These are phyloP conservation scores for Lachancea mirantina DNA, from an alignment of 805 yeast genomes.

Conservation along the genomic window DNA sequence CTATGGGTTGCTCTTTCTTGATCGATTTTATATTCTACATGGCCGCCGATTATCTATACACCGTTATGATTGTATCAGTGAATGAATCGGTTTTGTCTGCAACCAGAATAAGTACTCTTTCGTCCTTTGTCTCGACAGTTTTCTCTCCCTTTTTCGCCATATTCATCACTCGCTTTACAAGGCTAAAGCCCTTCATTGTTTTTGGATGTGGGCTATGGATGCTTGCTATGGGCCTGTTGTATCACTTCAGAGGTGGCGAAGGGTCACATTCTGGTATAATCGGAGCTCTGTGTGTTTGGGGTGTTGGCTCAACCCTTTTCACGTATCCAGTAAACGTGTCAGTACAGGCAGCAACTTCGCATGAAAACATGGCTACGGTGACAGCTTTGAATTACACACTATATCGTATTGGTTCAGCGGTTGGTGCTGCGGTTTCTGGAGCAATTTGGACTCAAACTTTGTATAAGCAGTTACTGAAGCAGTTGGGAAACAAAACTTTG, in stretches of 20 bases:
- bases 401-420: slow-evolving; percentile 58
- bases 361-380: slow-evolving; percentile 62
- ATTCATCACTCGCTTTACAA: slow-evolving; percentile 40
- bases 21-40: slow-evolving; percentile 57
- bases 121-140: slow-evolving; percentile 58
- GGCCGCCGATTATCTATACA: slow-evolving; percentile 63
- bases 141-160: slow-evolving; percentile 54
- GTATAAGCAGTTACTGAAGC: slow-evolving; percentile 36
- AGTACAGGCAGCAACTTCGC: slow-evolving; percentile 52
- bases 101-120: slow-evolving; percentile 52
- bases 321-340: slow-evolving; percentile 59
- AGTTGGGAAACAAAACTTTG: slow-evolving; percentile 33
- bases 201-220: slow-evolving; percentile 55
- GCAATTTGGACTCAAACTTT: slow-evolving; percentile 65
- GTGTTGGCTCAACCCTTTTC: slow-evolving; percentile 54
- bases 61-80: slow-evolving; percentile 59
- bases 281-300: slow-evolving; percentile 43
- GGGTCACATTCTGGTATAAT: slow-evolving; percentile 49
- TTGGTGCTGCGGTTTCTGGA: slow-evolving; percentile 60
- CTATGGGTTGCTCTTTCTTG: slow-evolving; percentile 49
- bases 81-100: slow-evolving; percentile 39
- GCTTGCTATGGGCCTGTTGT: slow-evolving; percentile 47
- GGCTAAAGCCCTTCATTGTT: slow-evolving; percentile 53
- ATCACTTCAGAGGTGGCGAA: slow-evolving; percentile 47
- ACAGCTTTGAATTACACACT: slow-evolving; percentile 52